Evolutionary conservation across 176 grass and related monocot species (phyloP), one percentile per base, ranked within the genome.

Genomic region (Zizania latifolia): DNA sequence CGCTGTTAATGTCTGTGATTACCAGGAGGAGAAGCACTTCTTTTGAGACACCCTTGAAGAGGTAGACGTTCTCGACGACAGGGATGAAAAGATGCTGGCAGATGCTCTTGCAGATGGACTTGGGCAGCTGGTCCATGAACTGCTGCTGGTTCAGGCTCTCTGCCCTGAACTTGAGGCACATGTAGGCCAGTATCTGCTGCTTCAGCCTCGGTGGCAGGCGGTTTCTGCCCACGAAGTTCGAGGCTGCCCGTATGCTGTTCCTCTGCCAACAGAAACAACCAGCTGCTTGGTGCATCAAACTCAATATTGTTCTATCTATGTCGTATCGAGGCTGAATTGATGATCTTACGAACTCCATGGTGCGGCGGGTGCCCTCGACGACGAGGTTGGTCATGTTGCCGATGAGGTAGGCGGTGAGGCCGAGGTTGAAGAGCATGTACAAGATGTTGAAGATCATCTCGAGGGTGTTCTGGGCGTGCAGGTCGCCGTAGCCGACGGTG

Each of bases 311-410:
- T n/a, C n/a, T n/a, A n/a, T n/a, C n/a, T n/a, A n/a, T n/a, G n/a
- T n/a, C n/a, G n/a, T n/a, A n/a, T n/a, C n/a, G n/a, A n/a, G n/a
- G 65, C 1, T 9, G 1, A 0, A 0, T 13, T 8, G 9, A 4
- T 29, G 16, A 30, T 66, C 88, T 91, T 86, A 97, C 94, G 74
- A 98, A 98, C 70, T 98, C 95, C 95, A 99, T 99, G 57, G 95
- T 94, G 62, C 91, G 95, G 31, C 91, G 86, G 14, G 91, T 98
- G 62, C 91, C 91, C 85, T 98, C 95, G 27, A 98, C 94, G 36
- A 98, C 94, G 81, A 97, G 90, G 85, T 98, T 98, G 78, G 94
- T 94, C 94, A 98, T 98, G 66, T 94, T 98, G 71, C 94, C 94
- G 64, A 93, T 98, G 86, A 98, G 77, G 83, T 98, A 98, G 15